A percentile compares a stretch with the other conserved stretches of the same genome.
Evolutionary conservation across 2,329 filamentous ascomycete species (phyloP).

Genomic region (Coleophoma crateriformis): DNA sequence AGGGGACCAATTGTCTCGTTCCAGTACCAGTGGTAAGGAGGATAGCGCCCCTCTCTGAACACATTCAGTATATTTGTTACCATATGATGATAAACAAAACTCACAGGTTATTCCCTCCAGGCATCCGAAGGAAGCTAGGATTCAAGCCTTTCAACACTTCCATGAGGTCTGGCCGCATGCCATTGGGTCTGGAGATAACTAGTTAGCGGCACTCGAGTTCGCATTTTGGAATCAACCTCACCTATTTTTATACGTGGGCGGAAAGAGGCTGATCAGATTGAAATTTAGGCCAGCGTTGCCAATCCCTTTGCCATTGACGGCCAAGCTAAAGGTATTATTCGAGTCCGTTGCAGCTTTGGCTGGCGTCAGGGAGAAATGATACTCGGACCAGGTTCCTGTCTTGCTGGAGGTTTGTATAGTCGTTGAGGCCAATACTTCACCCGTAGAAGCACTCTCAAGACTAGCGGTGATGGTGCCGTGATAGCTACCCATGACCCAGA

Average conservation of each 20-base stretch:
- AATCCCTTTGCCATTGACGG: conserved; percentile 43
- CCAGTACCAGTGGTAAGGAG: conserved; percentile 23
- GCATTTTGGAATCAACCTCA: too few species aligned
- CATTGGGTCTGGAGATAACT: conserved; percentile 33
- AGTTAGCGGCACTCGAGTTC: too few species aligned
- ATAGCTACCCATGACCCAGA: conserved; percentile 18
- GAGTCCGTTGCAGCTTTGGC: conserved; percentile 14
- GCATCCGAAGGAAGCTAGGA: conserved; percentile 56
- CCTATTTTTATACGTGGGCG: conserved; percentile 51
- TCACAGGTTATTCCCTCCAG: conserved; percentile 56
- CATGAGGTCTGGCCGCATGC: conserved; percentile 49
- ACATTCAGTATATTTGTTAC: conserved; percentile 20
- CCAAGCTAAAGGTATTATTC: conserved; percentile 45
- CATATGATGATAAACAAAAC: conserved; percentile 15
- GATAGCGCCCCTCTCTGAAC: conserved; percentile 12
- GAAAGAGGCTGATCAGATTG: conserved; percentile 54
- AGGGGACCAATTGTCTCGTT: conserved; percentile 34
- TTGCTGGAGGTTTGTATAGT: conserved; percentile 10
- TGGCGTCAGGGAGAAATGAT: conserved; percentile 13
- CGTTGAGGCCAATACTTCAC: conserved; percentile 12
- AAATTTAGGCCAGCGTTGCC: conserved; percentile 41
- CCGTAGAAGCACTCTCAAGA: conserved; percentile 11
- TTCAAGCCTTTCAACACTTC: conserved; percentile 45
- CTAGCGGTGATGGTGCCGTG: conserved; percentile 23
- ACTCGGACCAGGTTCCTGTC: conserved; percentile 15